phyloP scores from a whole-genome alignment of 257 asterid genomes.

The Nicotiana benthamiana region DNA sequence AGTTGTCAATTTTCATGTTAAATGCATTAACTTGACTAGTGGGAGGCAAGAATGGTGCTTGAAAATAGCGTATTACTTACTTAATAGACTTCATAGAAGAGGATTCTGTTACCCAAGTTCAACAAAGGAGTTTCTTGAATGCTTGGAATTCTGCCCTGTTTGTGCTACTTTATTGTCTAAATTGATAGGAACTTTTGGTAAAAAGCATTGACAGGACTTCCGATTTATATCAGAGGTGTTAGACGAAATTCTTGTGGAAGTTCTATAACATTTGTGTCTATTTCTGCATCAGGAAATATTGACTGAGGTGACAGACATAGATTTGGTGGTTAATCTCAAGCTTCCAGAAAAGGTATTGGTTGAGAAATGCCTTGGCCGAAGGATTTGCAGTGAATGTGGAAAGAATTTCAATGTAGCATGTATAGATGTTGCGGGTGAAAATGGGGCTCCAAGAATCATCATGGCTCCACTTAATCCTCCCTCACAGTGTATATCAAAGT shows the following conservation, averaged over 20 bases:
- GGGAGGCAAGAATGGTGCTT: neutral
- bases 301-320: conserved; percentile 82
- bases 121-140: neutral
- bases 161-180: neutral
- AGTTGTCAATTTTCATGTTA: neutral
- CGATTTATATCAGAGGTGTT: neutral
- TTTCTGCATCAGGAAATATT: conserved; percentile 61
- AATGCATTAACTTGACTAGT: neutral
- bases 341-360: conserved; percentile 82
- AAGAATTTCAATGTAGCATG: conserved; percentile 91
- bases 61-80: neutral
- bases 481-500: conserved; percentile 68
- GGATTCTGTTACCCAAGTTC: neutral
- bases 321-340: conserved; percentile 89
- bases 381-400: conserved; percentile 86
- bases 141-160: neutral
- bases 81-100: neutral
- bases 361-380: conserved; percentile 94
- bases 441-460: conserved; percentile 70
- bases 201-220: neutral
- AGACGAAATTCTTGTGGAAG: conserved; percentile 3
- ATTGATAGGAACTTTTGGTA: neutral
- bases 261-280: neutral
- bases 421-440: conserved; percentile 69
- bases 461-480: conserved; percentile 97